Evolutionary conservation across 768 basidiomycete genomes (phyloP), one percentile per base, ranked within the genome.

Genomic region (Lentinula detonsa): DNA sequence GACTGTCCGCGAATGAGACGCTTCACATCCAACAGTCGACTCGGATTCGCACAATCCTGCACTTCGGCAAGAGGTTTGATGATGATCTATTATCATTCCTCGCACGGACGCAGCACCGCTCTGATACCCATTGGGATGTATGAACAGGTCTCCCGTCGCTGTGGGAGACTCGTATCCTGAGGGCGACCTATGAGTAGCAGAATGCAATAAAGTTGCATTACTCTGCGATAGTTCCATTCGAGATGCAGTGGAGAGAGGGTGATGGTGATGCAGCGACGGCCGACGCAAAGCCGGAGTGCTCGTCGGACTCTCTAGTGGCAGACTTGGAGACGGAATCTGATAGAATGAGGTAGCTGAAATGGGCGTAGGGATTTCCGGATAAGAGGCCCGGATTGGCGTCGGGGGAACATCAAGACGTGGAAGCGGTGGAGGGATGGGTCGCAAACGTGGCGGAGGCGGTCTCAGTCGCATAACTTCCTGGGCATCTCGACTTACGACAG

Each of bases 401-500:
- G 57, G 56, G 8, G 56, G 56, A 9, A 56, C 54, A 39, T 59
- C 46, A 5, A 59, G 31, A n/a, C 33, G 48, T 28, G 59, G 16
- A 40, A 60, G 48, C n/a, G 59, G 39, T 5, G 45, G 57, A n/a
- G 45, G 57, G 6, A 48, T n/a, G 5, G 45, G 57, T 4, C 51
- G 37, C 46, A 54, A 43, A 33, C 45, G 50, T 4, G 43, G 55
- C 10, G 34, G 35, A n/a, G 34, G 55, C 33, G 57, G 34, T 18
- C 43, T 28, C 54, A 50, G 9, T 11, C 16, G 18, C 7, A 55
- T 3, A 18, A 65, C 48, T 35, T 68, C 67, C 48, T 60, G 56
- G 5, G 59, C 45, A 31, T 88, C 87, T 66, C 90, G 88, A 11
- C 86, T 87, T 9, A 90, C 78, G 43, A 91, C 75, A 0, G 87